These are phyloP conservation scores for Eucalyptus melliodora DNA, from an alignment of 345 rosid genomes.

Conservation along the genomic window DNA sequence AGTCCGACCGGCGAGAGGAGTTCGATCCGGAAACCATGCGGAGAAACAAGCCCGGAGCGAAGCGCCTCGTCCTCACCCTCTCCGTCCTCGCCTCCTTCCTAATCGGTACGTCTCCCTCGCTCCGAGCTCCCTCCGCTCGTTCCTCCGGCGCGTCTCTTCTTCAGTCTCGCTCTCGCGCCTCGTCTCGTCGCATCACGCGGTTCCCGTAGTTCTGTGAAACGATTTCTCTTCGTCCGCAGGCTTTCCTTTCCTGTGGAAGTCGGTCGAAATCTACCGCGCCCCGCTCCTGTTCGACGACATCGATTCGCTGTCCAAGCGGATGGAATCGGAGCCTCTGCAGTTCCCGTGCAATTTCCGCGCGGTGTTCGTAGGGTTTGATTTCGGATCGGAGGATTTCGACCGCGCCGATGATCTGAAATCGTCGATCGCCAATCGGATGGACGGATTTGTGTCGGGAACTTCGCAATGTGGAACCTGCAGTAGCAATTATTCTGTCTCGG, in stretches of 20 bases:
- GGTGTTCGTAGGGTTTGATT: constrained; percentile 31
- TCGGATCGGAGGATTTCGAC: background rate
- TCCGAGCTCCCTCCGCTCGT: background rate
- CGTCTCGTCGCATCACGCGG: background rate
- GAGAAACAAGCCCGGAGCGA: constrained; percentile 50
- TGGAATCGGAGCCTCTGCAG: constrained; percentile 23
- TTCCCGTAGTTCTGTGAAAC: background rate
- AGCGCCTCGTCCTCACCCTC: constrained; percentile 66
- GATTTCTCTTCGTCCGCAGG: constrained; percentile 14
- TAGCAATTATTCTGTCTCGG: constrained; percentile 41
- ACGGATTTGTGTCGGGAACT: constrained; percentile 14
- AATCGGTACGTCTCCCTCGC: constrained; percentile 16
- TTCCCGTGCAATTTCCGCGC: constrained; percentile 70
- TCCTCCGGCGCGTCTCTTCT: background rate
- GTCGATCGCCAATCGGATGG: constrained; percentile 31
- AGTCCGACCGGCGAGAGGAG: background rate
- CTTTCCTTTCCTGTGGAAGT: constrained; percentile 69
- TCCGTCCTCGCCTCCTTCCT: constrained; percentile 69
- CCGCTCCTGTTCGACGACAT: constrained; percentile 77
- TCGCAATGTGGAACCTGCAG: constrained; percentile 42
- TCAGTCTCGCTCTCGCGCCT: background rate
- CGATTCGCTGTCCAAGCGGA: constrained; percentile 35
- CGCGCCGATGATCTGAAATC: constrained; percentile 11
- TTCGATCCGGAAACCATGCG: constrained; percentile 50
- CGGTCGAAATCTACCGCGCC: constrained; percentile 88